Percentiles rank a stretch among this genome's conserved stretches.
These are phyloP conservation scores for Malassezia restricta DNA, from an alignment of 1,284 basidiomycete species.

Conservation along the genomic window DNA sequence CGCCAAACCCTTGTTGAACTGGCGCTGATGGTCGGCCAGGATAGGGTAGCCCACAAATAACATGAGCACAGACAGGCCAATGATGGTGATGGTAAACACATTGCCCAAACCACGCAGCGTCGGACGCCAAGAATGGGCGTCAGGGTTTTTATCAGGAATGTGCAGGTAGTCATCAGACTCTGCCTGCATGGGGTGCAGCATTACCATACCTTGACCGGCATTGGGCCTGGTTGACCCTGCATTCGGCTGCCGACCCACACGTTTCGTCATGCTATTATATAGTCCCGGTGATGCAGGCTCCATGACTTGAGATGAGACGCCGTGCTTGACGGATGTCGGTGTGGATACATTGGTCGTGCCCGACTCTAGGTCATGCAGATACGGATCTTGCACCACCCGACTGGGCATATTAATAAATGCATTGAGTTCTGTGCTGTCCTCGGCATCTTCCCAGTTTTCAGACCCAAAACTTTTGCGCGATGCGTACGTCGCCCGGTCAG, in stretches of 20 bases:
- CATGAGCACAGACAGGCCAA: conserved; percentile 29
- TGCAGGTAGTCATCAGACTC: conserved; percentile 40
- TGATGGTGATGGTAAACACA: conserved; percentile 26
- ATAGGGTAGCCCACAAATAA: conserved; percentile 44
- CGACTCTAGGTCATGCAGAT: neutral
- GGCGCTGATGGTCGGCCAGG: conserved; percentile 24
- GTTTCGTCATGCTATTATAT: too few species aligned
- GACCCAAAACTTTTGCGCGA: too few species aligned
- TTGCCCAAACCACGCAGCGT: conserved; percentile 34
- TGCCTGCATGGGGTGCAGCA: conserved; percentile 14
- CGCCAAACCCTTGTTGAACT: conserved; percentile 15
- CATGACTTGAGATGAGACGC: too few species aligned
- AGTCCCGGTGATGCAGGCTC: too few species aligned
- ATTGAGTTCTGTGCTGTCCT: neutral
- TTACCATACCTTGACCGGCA: conserved; percentile 2
- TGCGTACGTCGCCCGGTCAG: too few species aligned
- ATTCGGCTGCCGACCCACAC: too few species aligned
- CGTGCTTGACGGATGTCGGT: neutral
- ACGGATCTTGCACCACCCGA: neutral
- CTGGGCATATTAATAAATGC: neutral
- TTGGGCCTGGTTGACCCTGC: neutral
- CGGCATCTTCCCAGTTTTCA: neutral
- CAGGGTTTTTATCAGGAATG: conserved; percentile 23
- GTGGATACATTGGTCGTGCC: neutral
- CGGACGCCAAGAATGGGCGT: conserved; percentile 23